phyloP scores from a whole-genome alignment of 2,329 filamentous ascomycete species.

The Pyrenochaeta sp. region DNA sequence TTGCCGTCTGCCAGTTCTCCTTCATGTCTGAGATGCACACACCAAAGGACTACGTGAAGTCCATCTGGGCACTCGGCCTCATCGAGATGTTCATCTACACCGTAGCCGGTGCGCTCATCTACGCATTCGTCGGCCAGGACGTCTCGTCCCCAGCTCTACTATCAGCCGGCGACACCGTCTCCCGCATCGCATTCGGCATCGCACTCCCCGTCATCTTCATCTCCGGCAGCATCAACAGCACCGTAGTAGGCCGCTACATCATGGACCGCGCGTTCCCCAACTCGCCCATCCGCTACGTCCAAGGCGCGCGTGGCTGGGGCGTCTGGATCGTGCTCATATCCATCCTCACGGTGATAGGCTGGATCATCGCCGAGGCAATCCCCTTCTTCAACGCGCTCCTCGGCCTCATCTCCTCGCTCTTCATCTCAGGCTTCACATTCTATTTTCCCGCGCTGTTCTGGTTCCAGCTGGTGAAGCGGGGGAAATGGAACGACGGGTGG shows the following conservation, averaged over 20 bases:
- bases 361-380: conserved; percentile 74
- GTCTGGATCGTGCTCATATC: conserved; percentile 69
- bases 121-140: conserved; percentile 69
- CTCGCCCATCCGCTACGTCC: conserved; percentile 58
- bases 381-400: conserved; percentile 75
- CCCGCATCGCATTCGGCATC: conserved; percentile 76
- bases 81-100: conserved; percentile 69
- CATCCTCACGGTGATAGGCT: conserved; percentile 68
- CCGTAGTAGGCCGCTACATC: conserved; percentile 72
- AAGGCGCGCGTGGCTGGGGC: conserved; percentile 49
- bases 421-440: conserved; percentile 73
- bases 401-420: conserved; percentile 68
- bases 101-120: conserved; percentile 74
- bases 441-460: conserved; percentile 51
- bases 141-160: conserved; percentile 72
- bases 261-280: conserved; percentile 68
- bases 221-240: conserved; percentile 74
- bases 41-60: conserved; percentile 68
- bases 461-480: conserved; percentile 53
- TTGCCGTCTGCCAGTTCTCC: conserved; percentile 74
- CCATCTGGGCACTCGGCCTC: conserved; percentile 64
- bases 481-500: conserved; percentile 50
- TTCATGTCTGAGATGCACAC: conserved; percentile 73
- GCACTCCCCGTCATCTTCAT: conserved; percentile 77
- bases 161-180: conserved; percentile 65